A percentile compares a stretch with the other conserved stretches of the same genome.
Conservation (phyloP, 2,329 filamentous ascomycete species). For the Macrophomina pseudophaseolina region DNA sequence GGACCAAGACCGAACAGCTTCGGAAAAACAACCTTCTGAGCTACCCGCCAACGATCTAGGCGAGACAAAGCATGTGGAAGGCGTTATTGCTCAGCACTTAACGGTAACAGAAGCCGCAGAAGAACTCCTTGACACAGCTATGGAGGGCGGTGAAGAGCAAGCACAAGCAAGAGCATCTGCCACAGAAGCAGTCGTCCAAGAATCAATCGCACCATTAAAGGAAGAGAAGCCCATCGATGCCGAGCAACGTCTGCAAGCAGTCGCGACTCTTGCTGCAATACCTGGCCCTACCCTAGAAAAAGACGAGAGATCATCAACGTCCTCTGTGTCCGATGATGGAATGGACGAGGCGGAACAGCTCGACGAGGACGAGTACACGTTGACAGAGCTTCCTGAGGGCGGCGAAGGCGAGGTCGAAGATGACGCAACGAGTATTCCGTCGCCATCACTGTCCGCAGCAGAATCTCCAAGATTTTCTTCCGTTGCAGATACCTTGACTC, state of each 20-base stretch:
- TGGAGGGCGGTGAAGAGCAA: background rate
- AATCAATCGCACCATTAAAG: background rate
- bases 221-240: background rate
- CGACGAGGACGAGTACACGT: background rate
- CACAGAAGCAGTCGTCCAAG: too few relatives aligned
- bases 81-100: too few relatives aligned
- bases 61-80: too few relatives aligned
- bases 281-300: background rate
- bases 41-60: too few relatives aligned
- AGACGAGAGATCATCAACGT: background rate
- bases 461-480: constrained; percentile 23
- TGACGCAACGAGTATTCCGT: constrained; percentile 11
- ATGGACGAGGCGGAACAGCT: constrained; percentile 13
- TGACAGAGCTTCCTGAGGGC: constrained; percentile 8
- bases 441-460: constrained; percentile 21
- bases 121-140: background rate
- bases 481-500: constrained; percentile 26
- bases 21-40: too few relatives aligned
- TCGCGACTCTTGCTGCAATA: background rate
- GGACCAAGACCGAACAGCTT: background rate
- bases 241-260: background rate
- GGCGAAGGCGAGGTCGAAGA: background rate
- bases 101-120: too few relatives aligned
- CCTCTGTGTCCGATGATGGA: background rate
- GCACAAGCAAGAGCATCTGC: background rate